phyloP scores from a whole-genome alignment of 768 basidiomycete genomes.

The Tulasnella sp. region DNA sequence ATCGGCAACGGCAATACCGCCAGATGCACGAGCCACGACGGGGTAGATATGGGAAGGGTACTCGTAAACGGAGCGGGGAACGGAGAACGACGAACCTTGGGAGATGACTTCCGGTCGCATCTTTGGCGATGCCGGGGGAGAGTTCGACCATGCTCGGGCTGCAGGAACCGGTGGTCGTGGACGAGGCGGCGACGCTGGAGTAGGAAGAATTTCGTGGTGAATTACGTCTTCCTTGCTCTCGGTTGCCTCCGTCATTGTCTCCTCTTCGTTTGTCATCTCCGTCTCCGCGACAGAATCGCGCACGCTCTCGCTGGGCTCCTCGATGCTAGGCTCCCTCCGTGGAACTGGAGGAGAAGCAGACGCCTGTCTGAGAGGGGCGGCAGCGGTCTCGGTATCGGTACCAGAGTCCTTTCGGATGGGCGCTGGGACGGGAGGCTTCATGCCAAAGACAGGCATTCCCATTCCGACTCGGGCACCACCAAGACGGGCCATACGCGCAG shows the following conservation, averaged over 20 bases:
- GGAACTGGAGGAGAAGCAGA: conserved; percentile 7
- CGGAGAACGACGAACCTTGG: conserved; percentile 30
- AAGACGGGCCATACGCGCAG: conserved; percentile 88
- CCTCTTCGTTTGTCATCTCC: conserved; percentile 17
- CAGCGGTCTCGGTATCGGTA: conserved; percentile 25
- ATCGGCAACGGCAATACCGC: conserved; percentile 13
- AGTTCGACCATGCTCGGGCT: conserved; percentile 20
- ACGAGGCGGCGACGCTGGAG: conserved; percentile 26
- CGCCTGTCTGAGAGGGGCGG: not conserved
- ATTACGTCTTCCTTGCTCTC: not conserved
- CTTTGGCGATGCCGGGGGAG: conserved; percentile 20
- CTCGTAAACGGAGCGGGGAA: conserved; percentile 26
- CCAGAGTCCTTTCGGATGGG: conserved; percentile 11
- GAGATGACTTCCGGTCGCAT: conserved; percentile 20
- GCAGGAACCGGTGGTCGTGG: conserved; percentile 24
- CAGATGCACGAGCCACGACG: conserved; percentile 9
- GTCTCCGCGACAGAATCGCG: not conserved
- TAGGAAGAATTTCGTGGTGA: conserved; percentile 7
- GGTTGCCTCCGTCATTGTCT: conserved; percentile 12
- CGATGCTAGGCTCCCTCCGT: conserved; percentile 9
- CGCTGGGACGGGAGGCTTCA: conserved; percentile 46
- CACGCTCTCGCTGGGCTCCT: conserved; percentile 8
- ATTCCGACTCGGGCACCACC: conserved; percentile 83
- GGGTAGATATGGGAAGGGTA: conserved; percentile 23
- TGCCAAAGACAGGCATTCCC: conserved; percentile 81